Evolutionary conservation across 2,329 filamentous ascomycete species (phyloP), one percentile per base, ranked within the genome.

Genomic region (Knoxdaviesia proteae): DNA sequence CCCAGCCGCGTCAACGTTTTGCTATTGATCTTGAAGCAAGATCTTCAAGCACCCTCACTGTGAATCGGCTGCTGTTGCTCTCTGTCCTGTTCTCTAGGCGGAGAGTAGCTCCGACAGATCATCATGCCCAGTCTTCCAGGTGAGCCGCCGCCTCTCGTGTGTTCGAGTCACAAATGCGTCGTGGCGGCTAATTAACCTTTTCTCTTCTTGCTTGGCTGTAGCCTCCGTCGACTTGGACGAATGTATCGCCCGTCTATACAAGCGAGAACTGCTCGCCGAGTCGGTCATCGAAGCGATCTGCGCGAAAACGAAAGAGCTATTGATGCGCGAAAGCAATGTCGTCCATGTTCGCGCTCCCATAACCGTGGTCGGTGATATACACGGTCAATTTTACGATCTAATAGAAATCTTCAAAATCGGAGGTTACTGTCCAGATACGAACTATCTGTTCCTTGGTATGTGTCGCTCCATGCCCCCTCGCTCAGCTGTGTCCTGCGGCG

Each of bases 251-350:
- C 81, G 88, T 51, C 74, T 98, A 43, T 96, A 96, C 65, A 88
- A 90, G 58, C 94, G 94, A 60, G 90, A 96, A 61, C 74, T 98
- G 46, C 75, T 98, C 46, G 87, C 90, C 54, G 90, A 98, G 63
- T 94, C 88, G 37, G 87, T 98, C 50, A 88, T 98, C 61, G 90
- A 98, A 65, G 90, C 90, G 54, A 88, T 98, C 75, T 98, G 90
- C 66, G 87, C 90, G 60, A 98, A 98, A 61, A 90, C 92, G 29
- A 98, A 98, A 58, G 90, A 98, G 67, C 70, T 98, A 52, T 72
- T 98, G 52, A 98, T 98, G 90, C 88, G 92, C 58, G 90, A 98
- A 74, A 96, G 88, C 72, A 98, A 98, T 63, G 90, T 98, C 48
- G 90, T 98, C 47, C 90, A 98, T 60, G 92, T 98, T 48, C 77